A percentile compares a stretch with the other conserved stretches of the same genome.
These are phyloP conservation scores for Lippia alba DNA, from an alignment of 305 asterid species.

Conservation along the genomic window DNA sequence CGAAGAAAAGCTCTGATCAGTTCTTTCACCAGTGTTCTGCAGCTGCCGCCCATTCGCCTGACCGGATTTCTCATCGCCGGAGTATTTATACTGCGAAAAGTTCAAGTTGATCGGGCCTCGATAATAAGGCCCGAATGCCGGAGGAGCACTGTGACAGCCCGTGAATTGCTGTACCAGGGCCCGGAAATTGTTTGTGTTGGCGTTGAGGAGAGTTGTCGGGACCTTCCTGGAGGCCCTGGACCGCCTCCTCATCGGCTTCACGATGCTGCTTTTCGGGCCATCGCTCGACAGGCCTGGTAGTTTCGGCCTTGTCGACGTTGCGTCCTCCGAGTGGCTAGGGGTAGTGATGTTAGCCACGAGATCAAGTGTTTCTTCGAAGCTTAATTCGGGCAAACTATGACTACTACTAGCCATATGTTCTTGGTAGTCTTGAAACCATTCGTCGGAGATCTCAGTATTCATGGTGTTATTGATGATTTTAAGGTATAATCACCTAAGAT, in stretches of 20 bases:
- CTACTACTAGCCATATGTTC: neutral
- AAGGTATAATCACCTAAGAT: neutral
- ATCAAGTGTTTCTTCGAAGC: conserved; percentile 15
- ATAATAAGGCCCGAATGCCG: conserved; percentile 30
- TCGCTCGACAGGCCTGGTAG: conserved; percentile 1
- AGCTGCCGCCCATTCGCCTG: neutral
- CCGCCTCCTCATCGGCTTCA: conserved; percentile 43
- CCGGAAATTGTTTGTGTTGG: conserved; percentile 54
- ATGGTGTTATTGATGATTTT: neutral
- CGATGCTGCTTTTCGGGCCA: conserved; percentile 31
- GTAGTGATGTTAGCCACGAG: neutral
- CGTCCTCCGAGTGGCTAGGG: neutral
- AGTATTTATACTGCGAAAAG: conserved; percentile 38
- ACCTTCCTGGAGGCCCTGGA: conserved; percentile 49
- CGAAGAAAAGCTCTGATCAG: conserved; percentile 27
- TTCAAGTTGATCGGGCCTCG: conserved; percentile 61
- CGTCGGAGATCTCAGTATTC: conserved; percentile 40
- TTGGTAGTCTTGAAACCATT: conserved; percentile 31
- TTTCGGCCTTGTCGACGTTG: conserved; percentile 17
- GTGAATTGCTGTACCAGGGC: conserved; percentile 68
- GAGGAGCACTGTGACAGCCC: conserved; percentile 45
- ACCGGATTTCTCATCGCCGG: neutral
- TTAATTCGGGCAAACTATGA: conserved; percentile 22
- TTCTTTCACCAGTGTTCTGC: neutral
- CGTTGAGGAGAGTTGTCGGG: conserved; percentile 50